phyloP scores from a whole-genome alignment of 352 stramenopile genomes.

The Globisporangium cylindrosporum region DNA sequence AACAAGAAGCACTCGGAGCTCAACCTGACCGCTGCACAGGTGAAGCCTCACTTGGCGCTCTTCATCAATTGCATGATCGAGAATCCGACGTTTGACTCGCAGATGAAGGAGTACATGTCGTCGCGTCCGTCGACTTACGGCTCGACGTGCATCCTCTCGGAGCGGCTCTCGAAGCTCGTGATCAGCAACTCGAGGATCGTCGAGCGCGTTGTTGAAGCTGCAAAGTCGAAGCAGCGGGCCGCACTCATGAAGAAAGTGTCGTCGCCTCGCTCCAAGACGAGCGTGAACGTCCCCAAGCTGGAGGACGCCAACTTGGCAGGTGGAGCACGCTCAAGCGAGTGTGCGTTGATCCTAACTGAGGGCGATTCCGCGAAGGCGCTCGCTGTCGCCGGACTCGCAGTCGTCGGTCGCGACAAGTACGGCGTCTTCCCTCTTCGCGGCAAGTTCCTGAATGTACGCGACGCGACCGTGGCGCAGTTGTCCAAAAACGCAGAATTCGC shows the following conservation, averaged over 20 bases:
- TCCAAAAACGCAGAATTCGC: slow-evolving; percentile 94
- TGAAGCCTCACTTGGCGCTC: slow-evolving; percentile 97
- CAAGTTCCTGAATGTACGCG: slow-evolving; percentile 92
- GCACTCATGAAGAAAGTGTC: slow-evolving; percentile 92
- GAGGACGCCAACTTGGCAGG: slow-evolving; percentile 98
- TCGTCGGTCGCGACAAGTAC: slow-evolving; percentile 98
- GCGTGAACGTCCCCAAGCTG: slow-evolving; percentile 96
- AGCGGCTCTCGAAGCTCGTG: slow-evolving; percentile 95
- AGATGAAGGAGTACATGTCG: slow-evolving; percentile 99
- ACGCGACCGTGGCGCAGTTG: slow-evolving; percentile 82
- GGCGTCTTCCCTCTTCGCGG: slow-evolving; percentile 98
- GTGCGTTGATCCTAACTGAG: slow-evolving; percentile 98
- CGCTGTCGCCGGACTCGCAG: slow-evolving; percentile 96
- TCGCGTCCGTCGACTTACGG: slow-evolving; percentile 86
- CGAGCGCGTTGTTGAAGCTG: slow-evolving; percentile 90
- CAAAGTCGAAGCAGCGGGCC: slow-evolving; percentile 92
- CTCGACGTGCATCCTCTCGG: slow-evolving; percentile 90
- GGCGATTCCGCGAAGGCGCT: slow-evolving; percentile 99
- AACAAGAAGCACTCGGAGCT: slow-evolving; percentile 96
- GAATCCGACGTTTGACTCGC: slow-evolving; percentile 99
- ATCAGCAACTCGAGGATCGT: slow-evolving; percentile 94
- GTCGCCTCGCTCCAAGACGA: slow-evolving; percentile 54
- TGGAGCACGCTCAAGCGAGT: slow-evolving; percentile 88
- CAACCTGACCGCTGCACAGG: slow-evolving; percentile 90
- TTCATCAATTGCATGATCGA: slow-evolving; percentile 99